Conservation (phyloP, 306 rosid species). For the Calophaca sinica region DNA sequence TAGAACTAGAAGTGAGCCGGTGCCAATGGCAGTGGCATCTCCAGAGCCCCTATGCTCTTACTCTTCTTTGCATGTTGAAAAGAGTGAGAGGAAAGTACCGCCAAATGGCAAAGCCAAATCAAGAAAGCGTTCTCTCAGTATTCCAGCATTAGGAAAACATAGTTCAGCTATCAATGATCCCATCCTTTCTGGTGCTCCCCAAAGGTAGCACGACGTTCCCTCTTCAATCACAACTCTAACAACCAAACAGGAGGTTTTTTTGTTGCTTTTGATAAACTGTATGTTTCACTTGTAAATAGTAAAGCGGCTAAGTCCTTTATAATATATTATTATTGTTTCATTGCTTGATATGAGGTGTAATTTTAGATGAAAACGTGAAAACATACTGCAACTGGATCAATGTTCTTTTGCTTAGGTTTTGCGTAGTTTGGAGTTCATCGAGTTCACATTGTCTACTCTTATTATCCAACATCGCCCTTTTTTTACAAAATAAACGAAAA, state of each 20-base stretch:
- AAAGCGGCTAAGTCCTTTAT: constrained; percentile 22
- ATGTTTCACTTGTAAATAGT: constrained; percentile 22
- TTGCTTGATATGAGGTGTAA: not conserved
- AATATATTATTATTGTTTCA: not conserved
- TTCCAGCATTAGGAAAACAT: constrained; percentile 71
- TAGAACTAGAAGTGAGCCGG: constrained; percentile 63
- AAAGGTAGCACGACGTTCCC: constrained; percentile 47
- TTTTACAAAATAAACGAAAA: not conserved
- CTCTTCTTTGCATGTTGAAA: constrained; percentile 62
- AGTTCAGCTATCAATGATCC: constrained; percentile 62
- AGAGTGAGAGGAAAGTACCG: constrained; percentile 53
- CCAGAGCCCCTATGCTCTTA: constrained; percentile 58
- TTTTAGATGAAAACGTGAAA: not conserved
- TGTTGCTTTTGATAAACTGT: constrained; percentile 2
- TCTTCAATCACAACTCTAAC: not conserved
- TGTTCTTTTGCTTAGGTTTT: constrained; percentile 23
- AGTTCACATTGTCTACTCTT: not conserved
- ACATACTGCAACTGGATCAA: not conserved
- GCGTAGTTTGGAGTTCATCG: not conserved
- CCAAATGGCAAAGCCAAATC: constrained; percentile 54
- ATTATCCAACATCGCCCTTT: not conserved
- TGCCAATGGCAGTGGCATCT: constrained; percentile 52
- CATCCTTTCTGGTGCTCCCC: constrained; percentile 77
- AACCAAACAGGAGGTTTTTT: not conserved
- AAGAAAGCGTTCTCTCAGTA: constrained; percentile 85